Percentiles rank a stretch among this genome's conserved stretches.
Conservation (phyloP, 768 basidiomycete genomes). For the Phlegmacium glaucopus region DNA sequence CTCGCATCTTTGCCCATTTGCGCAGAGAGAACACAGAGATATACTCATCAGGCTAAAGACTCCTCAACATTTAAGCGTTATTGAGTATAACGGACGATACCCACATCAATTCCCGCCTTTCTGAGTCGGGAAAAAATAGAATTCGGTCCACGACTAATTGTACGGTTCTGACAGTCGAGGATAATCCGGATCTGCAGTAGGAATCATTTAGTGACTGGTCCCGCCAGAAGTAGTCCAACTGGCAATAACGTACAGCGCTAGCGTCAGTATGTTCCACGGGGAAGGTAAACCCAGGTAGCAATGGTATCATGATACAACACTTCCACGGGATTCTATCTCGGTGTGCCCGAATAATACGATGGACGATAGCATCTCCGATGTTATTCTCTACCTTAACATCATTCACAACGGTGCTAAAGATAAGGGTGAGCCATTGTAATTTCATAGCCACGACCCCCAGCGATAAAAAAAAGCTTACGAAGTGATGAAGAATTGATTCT, state of each 20-base stretch:
- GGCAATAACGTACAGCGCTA: slow-evolving; percentile 62
- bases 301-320: slow-evolving; percentile 88
- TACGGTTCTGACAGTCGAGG: slow-evolving; percentile 90
- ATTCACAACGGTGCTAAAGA: slow-evolving; percentile 69
- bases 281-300: slow-evolving; percentile 91
- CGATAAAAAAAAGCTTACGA: slow-evolving; percentile 58
- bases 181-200: slow-evolving; percentile 79
- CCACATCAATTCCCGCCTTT: slow-evolving; percentile 85
- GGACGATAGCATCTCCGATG: slow-evolving; percentile 92
- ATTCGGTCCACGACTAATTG: slow-evolving; percentile 83
- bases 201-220: neutral
- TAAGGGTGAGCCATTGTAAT: neutral
- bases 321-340: slow-evolving; percentile 81
- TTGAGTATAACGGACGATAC: slow-evolving; percentile 21
- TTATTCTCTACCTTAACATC: slow-evolving; percentile 88
- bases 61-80: slow-evolving; percentile 6
- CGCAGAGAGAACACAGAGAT: slow-evolving; percentile 88
- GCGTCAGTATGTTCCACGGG: slow-evolving; percentile 93
- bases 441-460: neutral
- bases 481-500: slow-evolving; percentile 91
- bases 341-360: slow-evolving; percentile 87
- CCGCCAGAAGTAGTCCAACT: neutral
- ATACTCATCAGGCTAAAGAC: slow-evolving; percentile 80
- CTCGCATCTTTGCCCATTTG: slow-evolving; percentile 90
- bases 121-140: slow-evolving; percentile 87